phyloP scores from a whole-genome alignment of 805 yeast genomes.

The Candida arabinofermentans region DNA sequence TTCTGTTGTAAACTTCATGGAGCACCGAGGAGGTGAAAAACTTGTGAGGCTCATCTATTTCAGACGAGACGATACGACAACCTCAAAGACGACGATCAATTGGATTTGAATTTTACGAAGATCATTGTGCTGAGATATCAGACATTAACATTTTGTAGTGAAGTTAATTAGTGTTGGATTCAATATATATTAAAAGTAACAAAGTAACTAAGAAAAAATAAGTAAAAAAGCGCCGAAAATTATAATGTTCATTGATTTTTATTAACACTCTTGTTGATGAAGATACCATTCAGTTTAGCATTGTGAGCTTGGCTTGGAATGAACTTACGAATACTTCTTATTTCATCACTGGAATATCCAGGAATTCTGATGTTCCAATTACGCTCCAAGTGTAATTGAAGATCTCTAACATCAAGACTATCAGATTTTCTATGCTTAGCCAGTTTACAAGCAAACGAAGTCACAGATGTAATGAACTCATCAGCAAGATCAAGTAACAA shows the following conservation, averaged over 20 bases:
- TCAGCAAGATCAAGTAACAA: slow-evolving; percentile 88
- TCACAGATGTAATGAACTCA: slow-evolving; percentile 87
- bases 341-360: slow-evolving; percentile 89
- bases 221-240: not conserved
- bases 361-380: slow-evolving; percentile 96
- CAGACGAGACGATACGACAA: no score
- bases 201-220: not conserved
- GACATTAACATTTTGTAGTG: no score
- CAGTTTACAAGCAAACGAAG: slow-evolving; percentile 87
- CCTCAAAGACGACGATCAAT: no score
- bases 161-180: no score
- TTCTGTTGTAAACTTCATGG: no score
- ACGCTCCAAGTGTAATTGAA: slow-evolving; percentile 85
- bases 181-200: no score
- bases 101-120: no score
- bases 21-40: no score
- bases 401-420: slow-evolving; percentile 79
- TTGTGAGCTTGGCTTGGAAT: slow-evolving; percentile 58
- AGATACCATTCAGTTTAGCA: slow-evolving; percentile 67
- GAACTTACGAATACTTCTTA: slow-evolving; percentile 72
- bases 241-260: slow-evolving; percentile 29
- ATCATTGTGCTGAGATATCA: no score
- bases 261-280: slow-evolving; percentile 57
- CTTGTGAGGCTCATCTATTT: no score
- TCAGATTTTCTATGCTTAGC: slow-evolving; percentile 94